phyloP scores from a whole-genome alignment of 225 moss, liverwort and hornwort species.

The Rhytidiadelphus loreus region DNA sequence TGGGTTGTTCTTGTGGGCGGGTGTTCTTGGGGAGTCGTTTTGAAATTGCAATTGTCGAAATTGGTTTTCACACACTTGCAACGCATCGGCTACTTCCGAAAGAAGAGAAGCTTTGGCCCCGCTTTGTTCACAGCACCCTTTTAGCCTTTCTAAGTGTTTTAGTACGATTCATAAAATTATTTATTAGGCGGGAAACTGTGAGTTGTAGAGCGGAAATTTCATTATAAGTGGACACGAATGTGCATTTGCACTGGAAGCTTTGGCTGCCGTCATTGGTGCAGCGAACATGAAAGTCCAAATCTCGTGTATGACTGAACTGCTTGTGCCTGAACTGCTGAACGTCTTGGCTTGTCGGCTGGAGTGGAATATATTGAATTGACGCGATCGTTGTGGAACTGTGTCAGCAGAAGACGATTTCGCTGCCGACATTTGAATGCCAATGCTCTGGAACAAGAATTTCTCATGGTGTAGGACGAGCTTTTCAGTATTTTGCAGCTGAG shows the following conservation, averaged over 20 bases:
- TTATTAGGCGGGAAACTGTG: not conserved
- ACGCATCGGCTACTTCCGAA: not conserved
- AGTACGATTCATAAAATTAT: not conserved
- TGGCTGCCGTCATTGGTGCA: not conserved
- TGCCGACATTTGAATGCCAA: not conserved
- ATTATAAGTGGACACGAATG: not conserved
- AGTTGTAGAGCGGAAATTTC: not conserved
- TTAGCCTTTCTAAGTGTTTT: not conserved
- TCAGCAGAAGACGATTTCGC: not conserved
- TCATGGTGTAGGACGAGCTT: conserved; percentile 13
- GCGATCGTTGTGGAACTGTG: not conserved
- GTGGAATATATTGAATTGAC: not conserved
- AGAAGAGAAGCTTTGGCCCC: not conserved
- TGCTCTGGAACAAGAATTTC: not conserved
- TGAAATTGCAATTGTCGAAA: not conserved
- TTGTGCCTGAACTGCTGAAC: not conserved
- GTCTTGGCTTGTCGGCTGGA: not conserved
- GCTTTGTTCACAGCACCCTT: not conserved
- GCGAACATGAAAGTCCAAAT: not conserved
- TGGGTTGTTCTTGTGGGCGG: not conserved
- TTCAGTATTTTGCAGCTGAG: not conserved
- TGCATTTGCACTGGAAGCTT: not conserved
- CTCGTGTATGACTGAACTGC: not conserved
- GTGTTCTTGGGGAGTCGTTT: not conserved
- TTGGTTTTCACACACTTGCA: not conserved